Percentiles rank a stretch among this genome's conserved stretches.
phyloP scores from a whole-genome alignment of 345 rosid genomes.

The Anacardium occidentale region DNA sequence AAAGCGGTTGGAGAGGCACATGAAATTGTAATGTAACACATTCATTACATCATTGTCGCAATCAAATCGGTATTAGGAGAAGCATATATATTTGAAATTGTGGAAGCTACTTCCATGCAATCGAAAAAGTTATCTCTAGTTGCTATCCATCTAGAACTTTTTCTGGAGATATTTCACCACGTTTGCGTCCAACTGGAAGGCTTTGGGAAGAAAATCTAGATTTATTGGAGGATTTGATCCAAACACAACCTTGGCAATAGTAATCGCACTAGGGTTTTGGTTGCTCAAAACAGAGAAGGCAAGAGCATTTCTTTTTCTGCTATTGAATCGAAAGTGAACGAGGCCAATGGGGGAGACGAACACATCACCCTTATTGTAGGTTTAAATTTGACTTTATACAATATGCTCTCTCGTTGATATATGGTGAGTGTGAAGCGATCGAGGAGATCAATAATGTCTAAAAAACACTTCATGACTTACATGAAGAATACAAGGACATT shows the following conservation, averaged over 20 bases:
- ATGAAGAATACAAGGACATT: too few relatives aligned
- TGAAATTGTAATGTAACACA: background rate
- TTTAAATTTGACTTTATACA: too few relatives aligned
- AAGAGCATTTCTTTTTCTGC: conserved; percentile 32
- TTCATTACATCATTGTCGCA: background rate
- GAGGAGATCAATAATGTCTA: too few relatives aligned
- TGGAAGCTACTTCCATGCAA: background rate
- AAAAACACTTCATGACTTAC: too few relatives aligned
- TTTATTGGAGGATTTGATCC: conserved; percentile 21
- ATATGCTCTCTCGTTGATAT: too few relatives aligned
- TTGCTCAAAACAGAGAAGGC: conserved; percentile 17
- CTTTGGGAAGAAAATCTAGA: conserved; percentile 28
- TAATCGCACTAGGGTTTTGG: conserved; percentile 31
- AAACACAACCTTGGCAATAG: conserved; percentile 17
- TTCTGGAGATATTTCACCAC: conserved; percentile 29
- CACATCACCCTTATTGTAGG: conserved; percentile 28
- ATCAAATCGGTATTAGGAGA: background rate
- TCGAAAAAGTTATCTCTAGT: too few relatives aligned
- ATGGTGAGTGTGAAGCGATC: too few relatives aligned
- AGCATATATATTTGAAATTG: background rate
- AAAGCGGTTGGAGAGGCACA: too few relatives aligned
- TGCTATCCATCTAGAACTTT: conserved; percentile 16
- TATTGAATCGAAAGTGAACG: conserved; percentile 28
- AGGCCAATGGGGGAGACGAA: conserved; percentile 39
- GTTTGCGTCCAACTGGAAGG: conserved; percentile 35